Evolutionary conservation across 2,329 filamentous ascomycete genomes (phyloP), one percentile per base, ranked within the genome.

Genomic region (Cordyceps sp.): DNA sequence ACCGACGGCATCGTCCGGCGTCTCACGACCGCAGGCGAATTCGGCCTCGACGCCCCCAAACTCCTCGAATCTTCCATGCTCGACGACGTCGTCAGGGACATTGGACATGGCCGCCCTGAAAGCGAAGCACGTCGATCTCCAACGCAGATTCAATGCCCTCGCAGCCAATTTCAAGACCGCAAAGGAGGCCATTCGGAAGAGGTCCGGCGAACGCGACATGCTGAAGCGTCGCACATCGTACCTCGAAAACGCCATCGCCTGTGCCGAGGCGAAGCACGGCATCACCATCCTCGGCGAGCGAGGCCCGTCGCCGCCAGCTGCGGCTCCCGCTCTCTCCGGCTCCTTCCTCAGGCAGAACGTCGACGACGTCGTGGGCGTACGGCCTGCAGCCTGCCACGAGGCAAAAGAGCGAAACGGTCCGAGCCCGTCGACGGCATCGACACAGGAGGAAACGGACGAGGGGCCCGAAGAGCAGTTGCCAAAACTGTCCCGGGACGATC

Each of bases 211-310:
- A 17, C 55, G 56, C 4, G 52, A 62, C 6, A 42, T 45, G 21
- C 72, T 66, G 66, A 50, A 53, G 18, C 46, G 50, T 6, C 60
- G 66, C 33, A 58, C 60, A 5, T 54, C 54, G 16, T 41, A 50
- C 10, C 44, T 69, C 14, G 52, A 63, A 32, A 47, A 47, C 18
- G 64, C 54, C 36, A 50, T 70, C 10, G 51, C 53, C 29, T 48
- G 45, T 17, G 49, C 66, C 9, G 58, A 66, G 37, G 50, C 51
- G 21, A 53, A 55, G 33, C 44, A 50, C 22, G 44, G 42, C 5
- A 49, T 55, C 22, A 39, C 30, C 8, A 53, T 57, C n/a, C 35
- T 48, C 6, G 45, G 45, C 20, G 28, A 25, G 5, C 31, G 25
- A 18, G 27, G 19, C 5, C 29, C 23, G 19, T 16, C 26, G 36